Base-by-base conservation (phyloP, 2,329 filamentous ascomycete species). In the Apiospora malaysiana region DNA sequence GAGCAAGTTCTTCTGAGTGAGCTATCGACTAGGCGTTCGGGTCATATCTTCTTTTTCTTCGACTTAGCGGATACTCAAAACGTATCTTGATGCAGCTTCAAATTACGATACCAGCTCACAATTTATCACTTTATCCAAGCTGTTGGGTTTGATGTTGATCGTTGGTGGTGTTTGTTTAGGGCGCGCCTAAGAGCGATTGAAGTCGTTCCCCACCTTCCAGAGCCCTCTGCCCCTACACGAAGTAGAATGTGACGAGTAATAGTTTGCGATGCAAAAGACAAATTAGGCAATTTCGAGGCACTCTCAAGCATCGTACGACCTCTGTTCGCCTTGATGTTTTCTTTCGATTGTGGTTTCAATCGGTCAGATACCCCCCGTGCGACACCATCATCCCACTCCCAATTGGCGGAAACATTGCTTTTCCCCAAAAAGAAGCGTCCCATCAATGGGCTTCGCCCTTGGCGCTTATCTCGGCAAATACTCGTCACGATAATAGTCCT, bases 1-100 rank as follows among this genome's bases (percentile, higher is more conserved):
- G 78, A 85, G 88, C 78, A 90, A 90, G 76, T 91, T 90, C 71
- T 78, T 71, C 6, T 69, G 16, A 46, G 14, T 67, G 27, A 45
- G 66, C 23, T 43, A 23, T n/a, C n/a, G n/a, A 32, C 27, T 16
- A 10, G 51, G 56, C 32, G 56, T 63, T 63, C n/a, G 32, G 51
- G 56, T 40, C 18, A n/a, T 12, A 40, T 4, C 40, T 4, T 40
- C n/a, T 40, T 18, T 14, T 59, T 9, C 16, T 45, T 45, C 12
- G 16, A 45, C 16, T 47, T n/a, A n/a, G 45, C 18, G 21, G 45
- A n/a, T n/a, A n/a, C 45, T n/a, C 21, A 21, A 47, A n/a, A 32
- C 32, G 45, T n/a, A 16, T 7, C 42, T 45, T 45, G 16, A n/a
- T 45, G 8, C 32, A 40, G 32, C 40, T 21, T 63, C 40, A 27